Percentiles rank a stretch among this genome's conserved stretches.
phyloP scores from a whole-genome alignment of 2,329 filamentous ascomycete species.

The Paracoccidioides lutzii region DNA sequence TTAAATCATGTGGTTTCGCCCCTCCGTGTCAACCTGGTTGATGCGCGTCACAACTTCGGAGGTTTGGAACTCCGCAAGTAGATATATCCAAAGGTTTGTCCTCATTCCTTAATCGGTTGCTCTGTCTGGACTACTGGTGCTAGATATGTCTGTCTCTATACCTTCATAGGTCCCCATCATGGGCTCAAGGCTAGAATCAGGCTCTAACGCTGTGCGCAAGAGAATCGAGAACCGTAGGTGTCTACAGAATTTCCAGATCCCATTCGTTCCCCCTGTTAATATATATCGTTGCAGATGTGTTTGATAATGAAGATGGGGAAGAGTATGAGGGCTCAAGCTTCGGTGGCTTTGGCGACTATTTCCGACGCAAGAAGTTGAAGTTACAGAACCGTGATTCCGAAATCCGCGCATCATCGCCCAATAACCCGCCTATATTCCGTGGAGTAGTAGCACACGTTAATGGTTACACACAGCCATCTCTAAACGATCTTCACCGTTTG shows the following conservation, averaged over 20 bases:
- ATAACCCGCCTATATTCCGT: slow-evolving; percentile 76
- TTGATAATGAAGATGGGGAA: slow-evolving; percentile 70
- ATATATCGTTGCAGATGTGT: slow-evolving; percentile 43
- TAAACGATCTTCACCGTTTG: slow-evolving; percentile 75
- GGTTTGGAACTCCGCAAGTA: too few relatives aligned
- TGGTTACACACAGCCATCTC: slow-evolving; percentile 87
- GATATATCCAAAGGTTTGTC: neutral
- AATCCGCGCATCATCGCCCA: slow-evolving; percentile 53
- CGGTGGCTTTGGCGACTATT: slow-evolving; percentile 82
- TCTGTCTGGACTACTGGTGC: neutral
- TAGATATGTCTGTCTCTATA: neutral
- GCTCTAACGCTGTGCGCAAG: slow-evolving; percentile 48
- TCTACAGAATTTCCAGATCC: neutral
- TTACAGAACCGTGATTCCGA: slow-evolving; percentile 87
- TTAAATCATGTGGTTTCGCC: too few relatives aligned
- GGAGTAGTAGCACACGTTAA: slow-evolving; percentile 85
- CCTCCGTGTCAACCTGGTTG: too few relatives aligned
- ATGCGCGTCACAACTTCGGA: too few relatives aligned
- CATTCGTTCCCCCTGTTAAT: slow-evolving; percentile 2
- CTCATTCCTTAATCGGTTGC: neutral
- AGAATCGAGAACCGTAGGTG: slow-evolving; percentile 45
- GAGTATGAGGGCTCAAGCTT: slow-evolving; percentile 83
- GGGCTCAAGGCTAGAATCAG: slow-evolving; percentile 50
- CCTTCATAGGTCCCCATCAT: slow-evolving; percentile 27
- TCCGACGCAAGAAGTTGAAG: slow-evolving; percentile 91